Percentiles rank a stretch among this genome's conserved stretches.
These are phyloP conservation scores for Apophysomyces ossiformis DNA, from an alignment of 371 early-diverging fungal genomes.

Conservation along the genomic window DNA sequence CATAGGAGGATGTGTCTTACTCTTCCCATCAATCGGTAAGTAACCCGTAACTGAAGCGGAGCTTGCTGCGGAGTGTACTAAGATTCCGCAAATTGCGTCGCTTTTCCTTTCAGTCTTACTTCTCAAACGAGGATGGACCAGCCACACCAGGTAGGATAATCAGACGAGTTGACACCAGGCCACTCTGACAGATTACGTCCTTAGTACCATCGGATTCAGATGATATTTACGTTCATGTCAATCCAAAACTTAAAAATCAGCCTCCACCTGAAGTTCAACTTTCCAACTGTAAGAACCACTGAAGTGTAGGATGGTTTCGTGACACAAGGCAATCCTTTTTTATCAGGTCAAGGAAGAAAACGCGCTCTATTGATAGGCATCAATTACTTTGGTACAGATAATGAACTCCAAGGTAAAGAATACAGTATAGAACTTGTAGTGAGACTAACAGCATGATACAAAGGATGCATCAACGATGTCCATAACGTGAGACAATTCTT, in stretches of 20 bases:
- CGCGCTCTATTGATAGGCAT: constrained; percentile 85
- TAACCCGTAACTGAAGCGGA: neutral
- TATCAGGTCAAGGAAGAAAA: constrained; percentile 63
- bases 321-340: constrained; percentile 13
- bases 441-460: neutral
- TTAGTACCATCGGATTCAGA: neutral
- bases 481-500: constrained; percentile 78
- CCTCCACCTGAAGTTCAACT: constrained; percentile 56
- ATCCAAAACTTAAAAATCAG: constrained; percentile 29
- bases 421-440: neutral
- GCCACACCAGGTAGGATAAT: neutral
- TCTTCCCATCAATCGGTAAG: neutral
- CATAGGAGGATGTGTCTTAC: neutral
- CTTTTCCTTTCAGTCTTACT: neutral
- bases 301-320: neutral
- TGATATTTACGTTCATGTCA: constrained; percentile 25
- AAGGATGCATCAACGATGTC: constrained; percentile 92
- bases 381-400: constrained; percentile 76
- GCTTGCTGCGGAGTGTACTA: constrained; percentile 4
- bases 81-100: neutral
- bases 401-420: constrained; percentile 58
- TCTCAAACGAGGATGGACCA: neutral
- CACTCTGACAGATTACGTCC: too few species aligned
- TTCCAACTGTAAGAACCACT: constrained; percentile 61
- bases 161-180: neutral